phyloP scores from a whole-genome alignment of 257 asterid species.

The Scutellaria minor region DNA sequence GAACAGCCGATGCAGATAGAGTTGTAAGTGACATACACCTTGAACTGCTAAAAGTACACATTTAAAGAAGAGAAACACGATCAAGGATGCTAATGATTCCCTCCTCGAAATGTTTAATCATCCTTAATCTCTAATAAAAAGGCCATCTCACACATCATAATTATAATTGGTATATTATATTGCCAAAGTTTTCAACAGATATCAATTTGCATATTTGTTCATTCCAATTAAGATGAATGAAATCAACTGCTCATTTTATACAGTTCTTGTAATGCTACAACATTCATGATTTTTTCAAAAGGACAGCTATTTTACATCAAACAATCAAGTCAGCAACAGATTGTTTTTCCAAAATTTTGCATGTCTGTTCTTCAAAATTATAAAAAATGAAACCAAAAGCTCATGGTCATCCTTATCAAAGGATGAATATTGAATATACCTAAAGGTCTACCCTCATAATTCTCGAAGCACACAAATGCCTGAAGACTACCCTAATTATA shows the following conservation, averaged over 20 bases:
- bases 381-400: constrained; percentile 3
- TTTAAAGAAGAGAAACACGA: neutral
- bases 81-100: neutral
- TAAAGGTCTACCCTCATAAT: constrained; percentile 8
- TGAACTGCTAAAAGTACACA: constrained; percentile 3
- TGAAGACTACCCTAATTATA: neutral
- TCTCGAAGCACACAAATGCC: neutral
- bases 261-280: neutral
- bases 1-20: neutral
- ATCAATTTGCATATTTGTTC: neutral
- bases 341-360: neutral
- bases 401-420: neutral
- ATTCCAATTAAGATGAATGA: neutral
- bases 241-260: constrained; percentile 21
- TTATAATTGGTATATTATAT: neutral
- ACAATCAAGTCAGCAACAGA: neutral
- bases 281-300: constrained; percentile 10
- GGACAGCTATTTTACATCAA: neutral
- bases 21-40: neutral
- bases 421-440: neutral
- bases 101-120: neutral
- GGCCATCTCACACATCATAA: neutral
- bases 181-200: constrained; percentile 3
- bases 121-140: neutral
- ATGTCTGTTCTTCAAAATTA: neutral